phyloP scores from a whole-genome alignment of 2,329 filamentous ascomycete species.

The Trichoderma lentiforme region DNA sequence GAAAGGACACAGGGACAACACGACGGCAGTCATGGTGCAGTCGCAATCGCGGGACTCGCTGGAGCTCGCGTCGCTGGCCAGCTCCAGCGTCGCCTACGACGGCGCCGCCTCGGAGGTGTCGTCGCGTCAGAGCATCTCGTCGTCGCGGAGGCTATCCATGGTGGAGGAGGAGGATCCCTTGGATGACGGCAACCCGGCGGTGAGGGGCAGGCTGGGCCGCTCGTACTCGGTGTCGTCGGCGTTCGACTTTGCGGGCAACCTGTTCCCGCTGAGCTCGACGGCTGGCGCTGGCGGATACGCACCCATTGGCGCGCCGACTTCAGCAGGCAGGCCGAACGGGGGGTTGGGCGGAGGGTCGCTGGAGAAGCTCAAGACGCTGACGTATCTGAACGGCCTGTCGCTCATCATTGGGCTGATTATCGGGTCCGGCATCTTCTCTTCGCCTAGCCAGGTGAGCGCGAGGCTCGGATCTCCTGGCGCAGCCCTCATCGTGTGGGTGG shows the following conservation, averaged over 20 bases:
- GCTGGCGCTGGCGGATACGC: conserved; percentile 71
- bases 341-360: conserved; percentile 71
- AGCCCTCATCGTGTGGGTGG: conserved; percentile 83
- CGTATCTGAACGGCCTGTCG: conserved; percentile 88
- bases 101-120: conserved; percentile 61
- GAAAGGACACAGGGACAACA: neutral
- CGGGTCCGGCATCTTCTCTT: conserved; percentile 93
- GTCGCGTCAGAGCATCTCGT: conserved; percentile 82
- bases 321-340: conserved; percentile 43
- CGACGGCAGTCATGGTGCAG: conserved; percentile 38
- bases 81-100: conserved; percentile 59
- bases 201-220: conserved; percentile 47
- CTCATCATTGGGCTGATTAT: conserved; percentile 92
- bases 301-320: conserved; percentile 74
- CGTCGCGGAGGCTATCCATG: conserved; percentile 86
- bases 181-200: conserved; percentile 51
- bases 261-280: conserved; percentile 88
- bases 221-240: conserved; percentile 89
- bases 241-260: conserved; percentile 90
- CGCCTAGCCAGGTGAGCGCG: conserved; percentile 85
- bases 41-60: conserved; percentile 77
- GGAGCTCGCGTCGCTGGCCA: conserved; percentile 92
- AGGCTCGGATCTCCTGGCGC: conserved; percentile 91
- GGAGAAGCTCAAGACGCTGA: conserved; percentile 94
- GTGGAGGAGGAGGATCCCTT: conserved; percentile 77